Evolutionary conservation across 192 early-diverging fungal species (phyloP), one percentile per base, ranked within the genome.

Genomic region (Entrophospora sp.): DNA sequence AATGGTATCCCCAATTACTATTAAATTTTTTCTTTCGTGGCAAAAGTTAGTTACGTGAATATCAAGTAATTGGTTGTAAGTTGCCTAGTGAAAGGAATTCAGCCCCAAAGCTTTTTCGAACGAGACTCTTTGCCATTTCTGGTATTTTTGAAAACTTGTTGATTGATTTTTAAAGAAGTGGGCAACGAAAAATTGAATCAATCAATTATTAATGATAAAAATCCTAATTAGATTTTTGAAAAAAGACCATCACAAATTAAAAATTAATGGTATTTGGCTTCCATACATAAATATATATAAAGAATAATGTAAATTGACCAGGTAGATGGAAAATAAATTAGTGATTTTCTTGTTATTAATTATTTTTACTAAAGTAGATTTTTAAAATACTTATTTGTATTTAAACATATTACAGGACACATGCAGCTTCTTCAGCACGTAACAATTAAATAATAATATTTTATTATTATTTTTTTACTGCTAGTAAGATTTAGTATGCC

Each of bases 221-320:
- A n/a, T n/a, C n/a, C n/a, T n/a, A 20, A n/a, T 30, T 64, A 90
- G 87, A 92, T 93, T 85, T 90, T 86, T 78, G 96, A 97, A 85
- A 88, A 95, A 79, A 87, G 89, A 75, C 93, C 94, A 61, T 75
- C 84, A 48, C 77, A 80, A 70, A 88, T 94, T 74, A 99, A 97
- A 87, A 99, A 94, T 91, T 99, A 85, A n/a, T 76, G 96, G 96
- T 72, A 92, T 98, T 85, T 98, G 91, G 92, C 85, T 98, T 68
- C 93, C 70, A 99, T 95, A 67, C 97, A 99, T 93, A 99, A 98
- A n/a, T 91, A 98, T 98, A 95, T 98, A 98, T 91, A 98, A 98
- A 90, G 96, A 98, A 87, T 99, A 96, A 92, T 90, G 97, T 72
- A 94, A 97, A 83, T 79, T 97, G 71, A 80, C 85, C 72, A 90